Conservation (phyloP, 257 asterid species). For the Fraxinus anomala region DNA sequence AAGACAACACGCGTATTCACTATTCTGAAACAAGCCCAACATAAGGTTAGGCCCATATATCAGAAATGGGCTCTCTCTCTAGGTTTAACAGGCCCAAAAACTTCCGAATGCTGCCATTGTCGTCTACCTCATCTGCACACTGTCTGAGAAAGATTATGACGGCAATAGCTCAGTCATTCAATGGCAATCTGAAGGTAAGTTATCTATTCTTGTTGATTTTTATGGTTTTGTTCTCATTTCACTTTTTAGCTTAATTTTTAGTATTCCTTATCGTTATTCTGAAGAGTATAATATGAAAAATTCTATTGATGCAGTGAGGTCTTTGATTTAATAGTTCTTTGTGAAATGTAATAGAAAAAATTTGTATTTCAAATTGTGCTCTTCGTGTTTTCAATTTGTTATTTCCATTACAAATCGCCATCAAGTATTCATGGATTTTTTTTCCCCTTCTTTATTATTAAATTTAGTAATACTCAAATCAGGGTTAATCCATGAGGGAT, state of each 20-base stretch:
- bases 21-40: too few species aligned
- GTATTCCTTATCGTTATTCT: conserved; percentile 6
- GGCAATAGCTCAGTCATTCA: conserved; percentile 46
- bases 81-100: too few species aligned
- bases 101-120: too few species aligned
- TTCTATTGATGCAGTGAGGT: neutral
- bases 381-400: neutral
- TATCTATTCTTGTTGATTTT: neutral
- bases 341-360: neutral
- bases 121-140: too few species aligned
- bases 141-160: conserved; percentile 28
- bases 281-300: neutral
- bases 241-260: neutral
- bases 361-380: neutral
- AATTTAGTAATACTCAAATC: neutral
- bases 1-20: too few species aligned
- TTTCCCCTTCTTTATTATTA: neutral
- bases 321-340: neutral
- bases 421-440: neutral
- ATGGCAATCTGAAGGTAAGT: conserved; percentile 56
- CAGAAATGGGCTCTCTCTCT: too few species aligned
- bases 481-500: neutral
- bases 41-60: too few species aligned
- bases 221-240: neutral
- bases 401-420: neutral